A percentile compares a stretch with the other conserved stretches of the same genome.
Conservation (phyloP, 2,329 filamentous ascomycete genomes). For the Nemania abortiva region DNA sequence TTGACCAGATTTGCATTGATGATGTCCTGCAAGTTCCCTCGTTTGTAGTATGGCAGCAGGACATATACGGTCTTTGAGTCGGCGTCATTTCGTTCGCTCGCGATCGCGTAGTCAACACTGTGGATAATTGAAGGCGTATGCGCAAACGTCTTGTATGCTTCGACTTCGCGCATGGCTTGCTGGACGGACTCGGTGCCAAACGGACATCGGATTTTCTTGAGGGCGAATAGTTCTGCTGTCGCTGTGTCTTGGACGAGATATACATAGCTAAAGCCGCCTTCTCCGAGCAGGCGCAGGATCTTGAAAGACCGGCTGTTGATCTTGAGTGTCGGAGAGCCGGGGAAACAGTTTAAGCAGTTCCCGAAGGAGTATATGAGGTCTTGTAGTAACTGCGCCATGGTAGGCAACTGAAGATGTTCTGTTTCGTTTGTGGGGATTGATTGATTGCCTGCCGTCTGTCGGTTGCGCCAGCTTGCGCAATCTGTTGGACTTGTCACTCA, state of each 20-base stretch:
- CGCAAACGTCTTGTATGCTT: conserved; percentile 92
- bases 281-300: conserved; percentile 91
- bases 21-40: conserved; percentile 96
- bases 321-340: conserved; percentile 90
- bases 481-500: neutral
- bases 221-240: conserved; percentile 85
- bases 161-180: conserved; percentile 95
- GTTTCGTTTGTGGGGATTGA: neutral
- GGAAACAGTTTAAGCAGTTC: conserved; percentile 97
- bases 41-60: conserved; percentile 91
- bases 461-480: conserved; percentile 27
- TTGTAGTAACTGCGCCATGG: conserved; percentile 85
- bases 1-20: conserved; percentile 99
- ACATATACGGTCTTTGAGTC: conserved; percentile 96
- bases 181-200: conserved; percentile 97
- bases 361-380: conserved; percentile 92
- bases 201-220: conserved; percentile 99
- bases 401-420: conserved; percentile 33
- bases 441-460: neutral
- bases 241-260: conserved; percentile 96
- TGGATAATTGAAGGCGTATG: conserved; percentile 79
- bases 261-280: conserved; percentile 99
- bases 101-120: conserved; percentile 66
- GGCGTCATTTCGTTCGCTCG: conserved; percentile 67
- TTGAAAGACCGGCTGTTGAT: conserved; percentile 97